phyloP scores from a whole-genome alignment of 495 filamentous ascomycete genomes.

The Daldinia grandis region DNA sequence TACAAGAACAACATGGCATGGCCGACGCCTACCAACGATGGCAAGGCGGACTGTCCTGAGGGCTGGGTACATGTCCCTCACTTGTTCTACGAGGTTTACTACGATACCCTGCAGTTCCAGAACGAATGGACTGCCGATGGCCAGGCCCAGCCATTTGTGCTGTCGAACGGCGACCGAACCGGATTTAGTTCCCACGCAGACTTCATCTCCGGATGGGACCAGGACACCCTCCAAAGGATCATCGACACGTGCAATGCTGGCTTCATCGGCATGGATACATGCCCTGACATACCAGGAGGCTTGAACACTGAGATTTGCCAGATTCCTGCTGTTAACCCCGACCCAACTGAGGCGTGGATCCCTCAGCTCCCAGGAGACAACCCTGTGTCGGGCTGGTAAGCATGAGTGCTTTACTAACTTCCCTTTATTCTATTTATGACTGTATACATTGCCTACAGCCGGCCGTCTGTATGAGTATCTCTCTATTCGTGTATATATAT shows the following conservation, averaged over 20 bases:
- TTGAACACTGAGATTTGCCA: conserved; percentile 55
- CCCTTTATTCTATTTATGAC: conserved; percentile 1
- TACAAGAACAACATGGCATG: conserved; percentile 60
- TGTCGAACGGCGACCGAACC: conserved; percentile 64
- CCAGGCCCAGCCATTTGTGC: conserved; percentile 68
- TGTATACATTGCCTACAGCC: conserved; percentile 4
- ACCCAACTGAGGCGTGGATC: conserved; percentile 46
- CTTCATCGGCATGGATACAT: conserved; percentile 59
- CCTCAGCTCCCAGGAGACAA: conserved; percentile 69
- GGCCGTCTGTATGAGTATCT: not conserved
- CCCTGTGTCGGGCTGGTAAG: conserved; percentile 49
- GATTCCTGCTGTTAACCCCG: conserved; percentile 50
- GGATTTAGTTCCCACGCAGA: conserved; percentile 69
- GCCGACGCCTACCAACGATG: conserved; percentile 53
- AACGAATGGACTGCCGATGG: conserved; percentile 61
- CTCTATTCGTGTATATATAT: conserved; percentile 5
- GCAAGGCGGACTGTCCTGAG: conserved; percentile 65
- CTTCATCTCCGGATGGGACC: conserved; percentile 77
- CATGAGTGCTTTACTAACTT: not conserved
- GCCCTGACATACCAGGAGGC: conserved; percentile 55
- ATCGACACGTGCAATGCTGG: conserved; percentile 65
- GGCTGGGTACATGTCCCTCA: conserved; percentile 64
- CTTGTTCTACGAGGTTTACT: conserved; percentile 73
- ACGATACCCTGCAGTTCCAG: conserved; percentile 61
- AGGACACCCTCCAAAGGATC: conserved; percentile 64